phyloP scores from a whole-genome alignment of 257 asterid species.

The Solanum chaucha region DNA sequence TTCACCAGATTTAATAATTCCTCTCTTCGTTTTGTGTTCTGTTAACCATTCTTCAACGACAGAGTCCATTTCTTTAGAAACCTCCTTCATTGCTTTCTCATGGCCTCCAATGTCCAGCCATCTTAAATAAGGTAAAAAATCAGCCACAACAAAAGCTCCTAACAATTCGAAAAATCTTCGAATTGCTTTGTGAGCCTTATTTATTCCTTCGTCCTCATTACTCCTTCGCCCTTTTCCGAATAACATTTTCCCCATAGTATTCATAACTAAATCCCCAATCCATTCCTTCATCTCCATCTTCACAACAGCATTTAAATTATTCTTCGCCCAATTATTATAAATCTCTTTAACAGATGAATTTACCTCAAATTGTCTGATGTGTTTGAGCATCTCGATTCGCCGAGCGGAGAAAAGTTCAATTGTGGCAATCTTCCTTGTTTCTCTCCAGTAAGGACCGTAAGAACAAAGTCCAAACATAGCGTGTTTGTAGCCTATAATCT shows the following conservation, averaged over 20 bases:
- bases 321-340: neutral
- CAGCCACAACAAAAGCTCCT: slow-evolving; percentile 9
- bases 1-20: neutral
- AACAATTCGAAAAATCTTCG: slow-evolving; percentile 5
- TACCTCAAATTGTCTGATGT: slow-evolving; percentile 6
- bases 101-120: slow-evolving; percentile 23
- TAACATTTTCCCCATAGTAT: slow-evolving; percentile 11
- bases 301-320: neutral
- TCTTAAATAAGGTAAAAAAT: slow-evolving; percentile 12
- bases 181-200: slow-evolving; percentile 7
- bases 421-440: slow-evolving; percentile 10
- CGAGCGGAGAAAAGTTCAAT: slow-evolving; percentile 7
- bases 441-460: slow-evolving; percentile 23
- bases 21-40: slow-evolving; percentile 9
- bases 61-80: slow-evolving; percentile 13
- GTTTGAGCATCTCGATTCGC: slow-evolving; percentile 12
- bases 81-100: slow-evolving; percentile 19
- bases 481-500: slow-evolving; percentile 7
- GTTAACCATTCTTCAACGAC: slow-evolving; percentile 17
- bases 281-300: slow-evolving; percentile 20
- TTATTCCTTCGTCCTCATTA: slow-evolving; percentile 1
- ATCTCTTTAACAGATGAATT: slow-evolving; percentile 4
- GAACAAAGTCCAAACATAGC: slow-evolving; percentile 17
- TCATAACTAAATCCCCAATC: slow-evolving; percentile 11
- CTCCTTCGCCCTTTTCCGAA: slow-evolving; percentile 8